These are phyloP conservation scores for Vicia villosa DNA, from an alignment of 306 rosid species.

Conservation along the genomic window DNA sequence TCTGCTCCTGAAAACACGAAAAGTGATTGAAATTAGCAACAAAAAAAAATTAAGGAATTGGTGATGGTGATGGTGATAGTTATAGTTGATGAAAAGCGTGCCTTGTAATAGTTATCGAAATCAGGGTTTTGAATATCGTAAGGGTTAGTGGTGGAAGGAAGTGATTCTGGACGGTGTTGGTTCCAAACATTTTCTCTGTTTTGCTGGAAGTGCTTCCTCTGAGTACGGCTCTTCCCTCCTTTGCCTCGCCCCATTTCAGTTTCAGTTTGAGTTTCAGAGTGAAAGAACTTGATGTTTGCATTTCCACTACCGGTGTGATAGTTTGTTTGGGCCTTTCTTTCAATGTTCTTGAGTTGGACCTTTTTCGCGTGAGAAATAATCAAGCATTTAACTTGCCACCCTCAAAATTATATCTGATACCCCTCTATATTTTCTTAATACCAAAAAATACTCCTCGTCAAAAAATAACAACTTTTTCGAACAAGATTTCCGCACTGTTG, in stretches of 20 bases:
- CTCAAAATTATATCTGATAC: too few species aligned
- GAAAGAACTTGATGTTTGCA: neutral
- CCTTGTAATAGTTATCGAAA: slow-evolving; percentile 82
- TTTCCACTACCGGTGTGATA: neutral
- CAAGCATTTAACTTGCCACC: too few species aligned
- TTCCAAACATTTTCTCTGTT: slow-evolving; percentile 85
- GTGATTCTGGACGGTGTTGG: slow-evolving; percentile 51
- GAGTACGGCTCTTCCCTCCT: slow-evolving; percentile 65
- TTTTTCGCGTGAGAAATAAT: too few species aligned
- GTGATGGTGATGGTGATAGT: neutral
- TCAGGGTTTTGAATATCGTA: slow-evolving; percentile 60
- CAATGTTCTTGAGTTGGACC: neutral
- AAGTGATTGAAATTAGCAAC: neutral
- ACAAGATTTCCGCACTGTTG: too few species aligned
- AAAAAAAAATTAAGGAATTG: neutral
- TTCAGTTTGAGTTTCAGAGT: neutral
- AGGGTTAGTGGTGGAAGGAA: slow-evolving; percentile 48
- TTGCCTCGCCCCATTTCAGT: slow-evolving; percentile 33
- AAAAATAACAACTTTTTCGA: too few species aligned
- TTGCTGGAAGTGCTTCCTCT: slow-evolving; percentile 70
- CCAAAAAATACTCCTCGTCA: too few species aligned
- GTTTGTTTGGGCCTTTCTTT: neutral
- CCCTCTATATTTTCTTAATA: too few species aligned
- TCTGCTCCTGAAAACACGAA: slow-evolving; percentile 52
- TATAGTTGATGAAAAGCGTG: neutral